phyloP scores from a whole-genome alignment of 176 grass and related monocot genomes.

The Triticum urartu region DNA sequence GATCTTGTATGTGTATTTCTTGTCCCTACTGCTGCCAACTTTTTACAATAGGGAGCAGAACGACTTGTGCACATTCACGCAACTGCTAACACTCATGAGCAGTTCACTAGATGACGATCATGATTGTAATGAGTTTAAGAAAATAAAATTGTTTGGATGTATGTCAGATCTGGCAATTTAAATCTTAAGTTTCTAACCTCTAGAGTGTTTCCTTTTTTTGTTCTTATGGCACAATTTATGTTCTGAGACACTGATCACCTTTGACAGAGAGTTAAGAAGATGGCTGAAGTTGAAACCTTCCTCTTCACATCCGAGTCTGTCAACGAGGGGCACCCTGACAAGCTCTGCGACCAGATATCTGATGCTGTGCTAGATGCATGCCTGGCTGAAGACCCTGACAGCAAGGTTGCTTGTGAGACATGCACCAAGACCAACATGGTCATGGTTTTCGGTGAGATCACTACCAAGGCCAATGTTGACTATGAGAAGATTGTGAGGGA shows the following conservation, averaged over 20 bases:
- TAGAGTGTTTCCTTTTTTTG: background rate
- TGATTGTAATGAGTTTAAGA: background rate
- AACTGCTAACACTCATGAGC: background rate
- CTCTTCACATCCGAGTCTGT: conserved; percentile 16
- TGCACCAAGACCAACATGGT: conserved; percentile 25
- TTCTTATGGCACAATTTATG: background rate
- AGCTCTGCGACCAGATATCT: conserved; percentile 22
- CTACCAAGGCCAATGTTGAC: conserved; percentile 20
- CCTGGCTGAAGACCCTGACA: conserved; percentile 17
- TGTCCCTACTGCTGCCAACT: background rate
- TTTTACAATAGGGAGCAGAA: background rate
- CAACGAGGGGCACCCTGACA: conserved; percentile 12
- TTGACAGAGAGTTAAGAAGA: background rate
- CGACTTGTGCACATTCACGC: background rate
- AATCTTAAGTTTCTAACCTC: background rate
- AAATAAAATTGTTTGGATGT: background rate
- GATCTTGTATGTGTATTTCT: background rate
- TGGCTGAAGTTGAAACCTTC: conserved; percentile 14
- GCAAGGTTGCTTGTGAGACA: conserved; percentile 21
- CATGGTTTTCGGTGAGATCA: conserved; percentile 20
- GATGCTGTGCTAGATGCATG: conserved; percentile 13
- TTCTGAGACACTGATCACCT: conserved; percentile 4
- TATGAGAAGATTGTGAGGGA: conserved; percentile 23
- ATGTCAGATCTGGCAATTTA: background rate
- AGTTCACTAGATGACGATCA: background rate